These are phyloP conservation scores for Thelephora ganbajun DNA, from an alignment of 768 basidiomycete genomes.

Conservation along the genomic window DNA sequence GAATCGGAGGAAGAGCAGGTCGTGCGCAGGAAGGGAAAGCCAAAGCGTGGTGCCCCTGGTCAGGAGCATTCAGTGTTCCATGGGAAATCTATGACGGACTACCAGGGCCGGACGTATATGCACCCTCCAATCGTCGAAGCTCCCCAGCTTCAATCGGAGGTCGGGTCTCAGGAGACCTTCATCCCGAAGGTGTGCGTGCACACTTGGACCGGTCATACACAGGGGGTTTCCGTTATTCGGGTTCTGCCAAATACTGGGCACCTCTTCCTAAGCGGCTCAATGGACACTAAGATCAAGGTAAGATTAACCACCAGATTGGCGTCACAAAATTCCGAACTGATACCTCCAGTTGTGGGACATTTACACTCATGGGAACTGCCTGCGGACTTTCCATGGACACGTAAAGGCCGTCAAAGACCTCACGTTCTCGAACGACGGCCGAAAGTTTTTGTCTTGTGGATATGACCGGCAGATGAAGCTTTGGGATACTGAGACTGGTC, in stretches of 20 bases:
- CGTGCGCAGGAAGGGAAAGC: conserved; percentile 58
- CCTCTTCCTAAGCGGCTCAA: conserved; percentile 82
- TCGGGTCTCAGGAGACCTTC: conserved; percentile 81
- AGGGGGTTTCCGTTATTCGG: conserved; percentile 88
- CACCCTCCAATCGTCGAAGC: conserved; percentile 83
- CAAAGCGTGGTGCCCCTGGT: conserved; percentile 65
- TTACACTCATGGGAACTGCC: conserved; percentile 91
- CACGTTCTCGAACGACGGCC: conserved; percentile 88
- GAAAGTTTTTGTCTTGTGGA: conserved; percentile 77
- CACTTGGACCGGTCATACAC: conserved; percentile 97
- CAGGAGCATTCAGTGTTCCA: conserved; percentile 95
- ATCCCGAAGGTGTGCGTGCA: conserved; percentile 93
- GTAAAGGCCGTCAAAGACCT: conserved; percentile 94
- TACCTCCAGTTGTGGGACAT: conserved; percentile 83
- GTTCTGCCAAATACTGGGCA: conserved; percentile 90
- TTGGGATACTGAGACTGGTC: conserved; percentile 98
- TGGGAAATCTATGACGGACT: conserved; percentile 92
- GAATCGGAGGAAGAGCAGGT: conserved; percentile 31
- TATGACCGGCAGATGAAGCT: conserved; percentile 98
- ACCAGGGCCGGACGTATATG: conserved; percentile 98
- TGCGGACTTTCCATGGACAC: conserved; percentile 96
- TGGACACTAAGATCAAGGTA: conserved; percentile 99
- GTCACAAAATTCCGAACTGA: neutral
- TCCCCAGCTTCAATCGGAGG: conserved; percentile 65
- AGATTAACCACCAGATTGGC: conserved; percentile 7